Percentiles rank a stretch among this genome's conserved stretches.
Conservation (phyloP, 306 rosid genomes). For the Lathyrus aphaca region DNA sequence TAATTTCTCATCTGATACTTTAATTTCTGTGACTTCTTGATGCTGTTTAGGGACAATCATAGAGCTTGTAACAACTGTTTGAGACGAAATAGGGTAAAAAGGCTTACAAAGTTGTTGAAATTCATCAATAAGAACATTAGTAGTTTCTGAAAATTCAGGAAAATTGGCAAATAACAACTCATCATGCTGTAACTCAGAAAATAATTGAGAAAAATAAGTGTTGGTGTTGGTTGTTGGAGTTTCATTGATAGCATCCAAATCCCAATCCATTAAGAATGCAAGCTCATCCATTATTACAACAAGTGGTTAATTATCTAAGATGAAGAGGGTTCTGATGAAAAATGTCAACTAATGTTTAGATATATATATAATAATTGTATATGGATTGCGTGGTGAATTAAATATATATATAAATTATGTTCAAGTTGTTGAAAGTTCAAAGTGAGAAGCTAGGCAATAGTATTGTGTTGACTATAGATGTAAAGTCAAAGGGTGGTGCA, state of each 20-base stretch:
- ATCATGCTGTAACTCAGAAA: conserved; percentile 40
- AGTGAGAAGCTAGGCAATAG: conserved; percentile 15
- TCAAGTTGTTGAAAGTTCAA: conserved; percentile 2
- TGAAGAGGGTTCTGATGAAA: conserved; percentile 30
- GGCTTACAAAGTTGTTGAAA: conserved; percentile 68
- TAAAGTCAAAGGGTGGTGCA: conserved; percentile 1
- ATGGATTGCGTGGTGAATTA: conserved; percentile 30
- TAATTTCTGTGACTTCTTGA: conserved; percentile 37
- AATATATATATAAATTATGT: not conserved
- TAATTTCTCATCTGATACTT: conserved; percentile 31
- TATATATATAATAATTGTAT: conserved; percentile 30
- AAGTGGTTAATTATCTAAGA: too few species aligned
- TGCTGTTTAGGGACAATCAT: conserved; percentile 40
- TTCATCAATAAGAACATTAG: conserved; percentile 50
- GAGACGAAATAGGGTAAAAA: conserved; percentile 55
- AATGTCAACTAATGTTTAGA: conserved; percentile 37
- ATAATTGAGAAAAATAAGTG: conserved; percentile 30
- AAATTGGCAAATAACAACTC: conserved; percentile 38
- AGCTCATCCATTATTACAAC: conserved; percentile 36
- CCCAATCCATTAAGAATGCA: conserved; percentile 72
- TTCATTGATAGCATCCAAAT: conserved; percentile 61
- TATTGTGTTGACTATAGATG: not conserved
- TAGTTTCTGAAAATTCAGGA: conserved; percentile 56
- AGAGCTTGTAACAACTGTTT: conserved; percentile 40
- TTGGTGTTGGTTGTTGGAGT: not conserved